Conservation (phyloP, 345 rosid genomes). For the Citrus cavaleriei region DNA sequence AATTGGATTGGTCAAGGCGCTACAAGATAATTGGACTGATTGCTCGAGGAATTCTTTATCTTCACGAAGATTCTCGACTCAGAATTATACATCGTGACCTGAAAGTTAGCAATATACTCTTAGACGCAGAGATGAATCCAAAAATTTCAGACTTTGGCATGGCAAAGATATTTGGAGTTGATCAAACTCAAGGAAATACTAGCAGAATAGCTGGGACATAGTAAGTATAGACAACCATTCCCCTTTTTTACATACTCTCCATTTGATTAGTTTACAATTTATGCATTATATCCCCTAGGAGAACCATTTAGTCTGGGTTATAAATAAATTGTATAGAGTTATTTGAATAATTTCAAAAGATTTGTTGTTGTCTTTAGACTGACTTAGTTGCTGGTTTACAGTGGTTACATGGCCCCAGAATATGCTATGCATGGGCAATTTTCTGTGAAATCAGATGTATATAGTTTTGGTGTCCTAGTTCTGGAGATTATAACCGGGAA, state of each 20-base stretch:
- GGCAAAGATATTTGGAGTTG: conserved; percentile 36
- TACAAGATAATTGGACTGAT: conserved; percentile 51
- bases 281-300: background rate
- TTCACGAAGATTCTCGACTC: conserved; percentile 48
- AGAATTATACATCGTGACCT: conserved; percentile 55
- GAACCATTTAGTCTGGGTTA: background rate
- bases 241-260: background rate
- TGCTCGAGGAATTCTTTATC: conserved; percentile 52
- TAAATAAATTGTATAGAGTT: background rate
- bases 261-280: background rate
- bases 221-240: conserved; percentile 15
- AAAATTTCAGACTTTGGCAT: conserved; percentile 46
- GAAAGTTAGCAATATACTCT: conserved; percentile 31
- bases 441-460: conserved; percentile 35
- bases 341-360: background rate
- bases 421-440: conserved; percentile 29
- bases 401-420: conserved; percentile 32
- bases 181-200: conserved; percentile 35
- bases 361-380: background rate
- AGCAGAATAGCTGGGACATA: conserved; percentile 33
- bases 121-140: conserved; percentile 28
- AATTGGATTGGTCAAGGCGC: conserved; percentile 46
- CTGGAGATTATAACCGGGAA: too few relatives aligned
- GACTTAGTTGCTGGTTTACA: background rate
- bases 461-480: conserved; percentile 20